These are phyloP conservation scores for Trichoderma aggressivum DNA, from an alignment of 2,329 filamentous ascomycete genomes.

Conservation along the genomic window DNA sequence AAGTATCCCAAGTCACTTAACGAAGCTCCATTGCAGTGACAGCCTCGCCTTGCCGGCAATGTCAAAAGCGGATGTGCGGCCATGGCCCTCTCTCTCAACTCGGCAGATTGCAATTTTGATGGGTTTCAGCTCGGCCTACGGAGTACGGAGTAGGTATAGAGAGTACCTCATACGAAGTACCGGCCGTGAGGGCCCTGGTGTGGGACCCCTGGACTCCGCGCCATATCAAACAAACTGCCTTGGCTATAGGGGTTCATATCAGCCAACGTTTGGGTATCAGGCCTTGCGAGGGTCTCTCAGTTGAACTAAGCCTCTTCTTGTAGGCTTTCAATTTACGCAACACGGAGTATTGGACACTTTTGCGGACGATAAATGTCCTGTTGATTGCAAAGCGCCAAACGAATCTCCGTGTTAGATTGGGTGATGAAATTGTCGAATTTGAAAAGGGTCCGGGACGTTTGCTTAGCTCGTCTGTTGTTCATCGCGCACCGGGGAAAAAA, in stretches of 20 bases:
- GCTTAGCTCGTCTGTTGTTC: not conserved
- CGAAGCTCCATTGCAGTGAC: not conserved
- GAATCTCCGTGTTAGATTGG: not conserved
- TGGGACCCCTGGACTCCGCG: not conserved
- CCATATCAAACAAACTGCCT: not conserved
- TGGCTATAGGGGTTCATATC: not conserved
- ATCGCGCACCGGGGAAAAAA: not conserved
- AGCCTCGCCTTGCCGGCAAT: not conserved
- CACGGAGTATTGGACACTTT: not conserved
- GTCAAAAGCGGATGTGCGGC: not conserved
- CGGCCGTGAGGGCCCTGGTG: not conserved
- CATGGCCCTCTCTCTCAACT: not conserved
- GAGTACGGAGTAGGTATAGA: too few species aligned
- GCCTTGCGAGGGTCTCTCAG: conserved; percentile 9
- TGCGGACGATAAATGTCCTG: not conserved
- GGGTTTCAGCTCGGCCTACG: not conserved
- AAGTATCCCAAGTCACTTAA: not conserved
- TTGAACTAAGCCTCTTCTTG: not conserved
- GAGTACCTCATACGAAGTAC: not conserved
- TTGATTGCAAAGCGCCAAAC: not conserved
- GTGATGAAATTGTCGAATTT: conserved; percentile 1
- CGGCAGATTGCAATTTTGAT: not conserved
- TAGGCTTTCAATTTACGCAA: not conserved
- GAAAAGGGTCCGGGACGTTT: not conserved
- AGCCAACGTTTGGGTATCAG: conserved; percentile 10